Evolutionary conservation across 139 green algal species (phyloP).

Genomic region (Chlamydomonas sp.): DNA sequence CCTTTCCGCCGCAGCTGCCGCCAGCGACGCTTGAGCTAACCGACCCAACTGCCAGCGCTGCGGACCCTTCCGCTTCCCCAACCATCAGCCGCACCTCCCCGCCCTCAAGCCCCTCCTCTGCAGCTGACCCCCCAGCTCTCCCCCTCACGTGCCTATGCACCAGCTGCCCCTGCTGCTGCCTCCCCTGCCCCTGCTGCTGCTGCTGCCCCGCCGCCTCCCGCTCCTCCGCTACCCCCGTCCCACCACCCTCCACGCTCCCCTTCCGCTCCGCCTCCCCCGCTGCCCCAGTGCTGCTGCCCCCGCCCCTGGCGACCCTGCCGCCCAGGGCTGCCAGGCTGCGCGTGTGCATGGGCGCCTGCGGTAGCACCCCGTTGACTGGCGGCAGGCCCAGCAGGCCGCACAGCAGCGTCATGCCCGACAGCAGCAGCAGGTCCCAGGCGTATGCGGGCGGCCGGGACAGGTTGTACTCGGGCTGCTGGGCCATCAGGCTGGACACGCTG

Average conservation of each 20-base stretch:
- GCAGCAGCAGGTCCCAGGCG: constrained; percentile 84
- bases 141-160: neutral
- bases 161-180: constrained; percentile 6
- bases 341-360: constrained; percentile 90
- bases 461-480: constrained; percentile 79
- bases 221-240: neutral
- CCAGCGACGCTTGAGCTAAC: too few relatives aligned
- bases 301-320: neutral
- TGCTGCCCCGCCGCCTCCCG: neutral
- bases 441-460: constrained; percentile 77
- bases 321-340: constrained; percentile 65
- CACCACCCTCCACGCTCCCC: neutral
- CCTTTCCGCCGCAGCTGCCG: too few relatives aligned
- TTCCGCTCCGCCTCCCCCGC: constrained; percentile 14
- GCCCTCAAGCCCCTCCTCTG: neutral
- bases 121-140: neutral
- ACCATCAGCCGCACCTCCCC: neutral
- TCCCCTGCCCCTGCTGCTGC: constrained; percentile 2
- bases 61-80: too few relatives aligned
- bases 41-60: too few relatives aligned
- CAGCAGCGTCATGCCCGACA: constrained; percentile 70
- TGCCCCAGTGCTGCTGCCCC: neutral
- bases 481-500: constrained; percentile 81
- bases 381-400: constrained; percentile 86
- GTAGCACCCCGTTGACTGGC: constrained; percentile 90